These are phyloP conservation scores for Aspergillus sclerotioniger DNA, from an alignment of 495 filamentous ascomycete genomes.

Conservation along the genomic window DNA sequence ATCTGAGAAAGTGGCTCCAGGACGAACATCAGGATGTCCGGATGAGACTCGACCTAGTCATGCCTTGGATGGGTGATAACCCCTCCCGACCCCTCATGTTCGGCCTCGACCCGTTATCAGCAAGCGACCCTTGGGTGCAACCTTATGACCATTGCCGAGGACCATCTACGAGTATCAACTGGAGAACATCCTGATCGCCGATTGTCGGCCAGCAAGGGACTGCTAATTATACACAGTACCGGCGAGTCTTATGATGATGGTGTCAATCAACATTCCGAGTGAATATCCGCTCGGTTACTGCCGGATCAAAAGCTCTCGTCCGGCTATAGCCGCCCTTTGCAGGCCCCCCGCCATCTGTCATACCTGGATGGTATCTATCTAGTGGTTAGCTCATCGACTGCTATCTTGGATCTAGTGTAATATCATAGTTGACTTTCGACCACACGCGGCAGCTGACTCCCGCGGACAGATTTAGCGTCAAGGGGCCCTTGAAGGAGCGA, in stretches of 20 bases:
- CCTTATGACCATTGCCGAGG: not conserved
- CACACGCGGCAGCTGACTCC: too few species aligned
- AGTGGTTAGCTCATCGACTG: too few species aligned
- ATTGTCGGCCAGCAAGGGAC: not conserved
- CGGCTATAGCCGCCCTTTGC: not conserved
- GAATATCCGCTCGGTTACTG: not conserved
- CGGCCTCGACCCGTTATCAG: not conserved
- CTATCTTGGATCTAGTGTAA: too few species aligned
- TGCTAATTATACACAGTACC: too few species aligned
- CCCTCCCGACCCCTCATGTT: constrained; percentile 2
- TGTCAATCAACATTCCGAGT: not conserved
- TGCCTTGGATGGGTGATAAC: not conserved
- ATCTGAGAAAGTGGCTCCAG: not conserved
- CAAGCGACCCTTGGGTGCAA: not conserved
- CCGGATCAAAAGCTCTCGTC: not conserved
- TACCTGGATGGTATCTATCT: not conserved
- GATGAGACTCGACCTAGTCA: too few species aligned
- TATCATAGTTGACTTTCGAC: too few species aligned
- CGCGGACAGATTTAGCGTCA: too few species aligned
- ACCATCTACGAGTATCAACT: not conserved
- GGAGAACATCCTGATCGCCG: not conserved
- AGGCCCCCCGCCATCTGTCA: not conserved
- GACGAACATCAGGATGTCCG: not conserved
- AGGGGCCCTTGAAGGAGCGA: too few species aligned
- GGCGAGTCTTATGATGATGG: too few species aligned